phyloP scores from a whole-genome alignment of 2,329 filamentous ascomycete genomes.

The Fusarium virguliforme region DNA sequence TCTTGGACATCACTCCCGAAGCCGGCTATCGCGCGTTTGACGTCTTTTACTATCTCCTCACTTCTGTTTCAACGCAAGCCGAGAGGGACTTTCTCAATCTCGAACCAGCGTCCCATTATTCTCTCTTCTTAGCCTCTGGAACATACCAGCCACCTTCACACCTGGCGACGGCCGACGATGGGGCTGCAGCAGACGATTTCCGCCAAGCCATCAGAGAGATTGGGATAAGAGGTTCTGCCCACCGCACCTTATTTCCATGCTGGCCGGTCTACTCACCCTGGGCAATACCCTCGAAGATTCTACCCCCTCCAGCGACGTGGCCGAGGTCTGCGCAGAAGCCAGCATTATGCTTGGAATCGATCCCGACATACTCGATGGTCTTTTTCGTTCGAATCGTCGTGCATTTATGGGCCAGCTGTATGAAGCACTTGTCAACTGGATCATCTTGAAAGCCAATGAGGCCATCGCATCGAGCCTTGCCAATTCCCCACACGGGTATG shows the following conservation, averaged over 20 bases:
- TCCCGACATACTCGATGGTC: slow-evolving; percentile 82
- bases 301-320: slow-evolving; percentile 86
- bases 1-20: slow-evolving; percentile 86
- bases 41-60: slow-evolving; percentile 97
- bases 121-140: slow-evolving; percentile 84
- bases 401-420: slow-evolving; percentile 90
- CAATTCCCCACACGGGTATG: slow-evolving; percentile 46
- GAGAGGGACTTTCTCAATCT: slow-evolving; percentile 92
- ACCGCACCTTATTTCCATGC: slow-evolving; percentile 86
- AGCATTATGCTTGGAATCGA: slow-evolving; percentile 90
- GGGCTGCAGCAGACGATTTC: slow-evolving; percentile 93
- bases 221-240: slow-evolving; percentile 89
- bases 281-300: slow-evolving; percentile 91
- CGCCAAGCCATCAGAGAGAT: slow-evolving; percentile 88
- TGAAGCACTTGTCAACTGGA: slow-evolving; percentile 95
- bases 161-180: slow-evolving; percentile 92
- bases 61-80: slow-evolving; percentile 86
- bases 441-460: slow-evolving; percentile 89
- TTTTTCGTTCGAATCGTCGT: slow-evolving; percentile 88
- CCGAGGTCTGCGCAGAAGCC: slow-evolving; percentile 91
- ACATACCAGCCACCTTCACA: slow-evolving; percentile 91
- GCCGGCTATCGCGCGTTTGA: slow-evolving; percentile 93
- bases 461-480: slow-evolving; percentile 80
- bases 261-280: slow-evolving; percentile 90
- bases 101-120: slow-evolving; percentile 82